phyloP scores from a whole-genome alignment of 352 stramenopile species.

The Globisporangium spinosum region DNA sequence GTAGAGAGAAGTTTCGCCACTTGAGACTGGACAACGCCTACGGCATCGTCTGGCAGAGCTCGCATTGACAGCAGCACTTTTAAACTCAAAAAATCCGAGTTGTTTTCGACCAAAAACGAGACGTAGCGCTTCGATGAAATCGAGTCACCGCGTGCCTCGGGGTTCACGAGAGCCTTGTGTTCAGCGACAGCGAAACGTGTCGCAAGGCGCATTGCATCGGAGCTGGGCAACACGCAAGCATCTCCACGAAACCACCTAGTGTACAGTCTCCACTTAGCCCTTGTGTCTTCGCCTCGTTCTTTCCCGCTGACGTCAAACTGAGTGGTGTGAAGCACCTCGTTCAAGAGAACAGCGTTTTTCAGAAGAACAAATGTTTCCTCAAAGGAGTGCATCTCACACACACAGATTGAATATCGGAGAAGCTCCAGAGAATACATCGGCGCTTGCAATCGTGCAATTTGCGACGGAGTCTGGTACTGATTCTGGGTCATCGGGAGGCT shows the following conservation, averaged over 20 bases:
- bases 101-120: conserved; percentile 64
- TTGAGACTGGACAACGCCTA: conserved; percentile 43
- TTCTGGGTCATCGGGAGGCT: conserved; percentile 13
- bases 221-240: conserved; percentile 38
- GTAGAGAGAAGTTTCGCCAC: conserved; percentile 56
- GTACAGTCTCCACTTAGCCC: conserved; percentile 35
- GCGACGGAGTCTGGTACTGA: conserved; percentile 20
- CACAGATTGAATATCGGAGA: conserved; percentile 56
- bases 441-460: conserved; percentile 46
- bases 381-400: conserved; percentile 48
- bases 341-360: conserved; percentile 48
- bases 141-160: conserved; percentile 24
- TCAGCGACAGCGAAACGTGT: conserved; percentile 61
- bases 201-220: conserved; percentile 53
- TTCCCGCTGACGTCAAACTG: conserved; percentile 25
- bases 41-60: conserved; percentile 48
- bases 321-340: conserved; percentile 49
- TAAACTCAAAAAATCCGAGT: conserved; percentile 58
- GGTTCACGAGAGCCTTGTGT: conserved; percentile 32
- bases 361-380: conserved; percentile 60
- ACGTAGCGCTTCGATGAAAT: conserved; percentile 64
- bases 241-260: conserved; percentile 58
- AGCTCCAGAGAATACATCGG: conserved; percentile 56
- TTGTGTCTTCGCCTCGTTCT: not conserved
- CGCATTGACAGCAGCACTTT: conserved; percentile 63